A percentile compares a stretch with the other conserved stretches of the same genome.
Conservation (phyloP, 257 asterid species). For the Paraleonurus japonicus region DNA sequence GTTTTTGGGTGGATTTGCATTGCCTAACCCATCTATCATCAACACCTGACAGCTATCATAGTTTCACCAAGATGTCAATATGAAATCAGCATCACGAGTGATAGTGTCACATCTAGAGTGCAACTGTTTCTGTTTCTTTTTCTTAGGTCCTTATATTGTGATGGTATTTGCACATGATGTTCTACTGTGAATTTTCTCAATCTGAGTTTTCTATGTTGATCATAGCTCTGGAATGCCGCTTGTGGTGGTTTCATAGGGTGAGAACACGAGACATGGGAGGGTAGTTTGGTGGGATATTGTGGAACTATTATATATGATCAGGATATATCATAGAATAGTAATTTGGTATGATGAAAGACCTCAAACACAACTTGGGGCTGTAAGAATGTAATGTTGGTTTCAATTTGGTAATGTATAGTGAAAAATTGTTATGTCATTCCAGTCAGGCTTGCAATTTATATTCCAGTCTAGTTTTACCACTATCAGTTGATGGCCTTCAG, state of each 20-base stretch:
- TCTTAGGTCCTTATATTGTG: background rate
- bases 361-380: background rate
- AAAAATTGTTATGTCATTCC: background rate
- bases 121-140: background rate
- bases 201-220: background rate
- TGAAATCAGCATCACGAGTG: background rate
- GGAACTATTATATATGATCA: constrained; percentile 5
- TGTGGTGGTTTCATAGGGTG: background rate
- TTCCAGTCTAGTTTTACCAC: background rate
- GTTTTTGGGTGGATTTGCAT: background rate
- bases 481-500: background rate
- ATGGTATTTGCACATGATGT: background rate
- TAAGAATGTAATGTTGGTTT: constrained; percentile 1
- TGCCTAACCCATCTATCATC: background rate
- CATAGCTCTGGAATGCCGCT: background rate
- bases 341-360: background rate
- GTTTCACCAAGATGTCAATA: background rate
- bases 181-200: background rate
- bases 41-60: background rate
- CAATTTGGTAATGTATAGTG: background rate
- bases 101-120: background rate
- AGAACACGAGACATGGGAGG: background rate
- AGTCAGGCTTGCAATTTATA: constrained; percentile 2
- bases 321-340: constrained; percentile 4
- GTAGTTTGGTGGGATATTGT: background rate